phyloP scores from a whole-genome alignment of 345 rosid genomes.

The Dipteronia dyeriana region DNA sequence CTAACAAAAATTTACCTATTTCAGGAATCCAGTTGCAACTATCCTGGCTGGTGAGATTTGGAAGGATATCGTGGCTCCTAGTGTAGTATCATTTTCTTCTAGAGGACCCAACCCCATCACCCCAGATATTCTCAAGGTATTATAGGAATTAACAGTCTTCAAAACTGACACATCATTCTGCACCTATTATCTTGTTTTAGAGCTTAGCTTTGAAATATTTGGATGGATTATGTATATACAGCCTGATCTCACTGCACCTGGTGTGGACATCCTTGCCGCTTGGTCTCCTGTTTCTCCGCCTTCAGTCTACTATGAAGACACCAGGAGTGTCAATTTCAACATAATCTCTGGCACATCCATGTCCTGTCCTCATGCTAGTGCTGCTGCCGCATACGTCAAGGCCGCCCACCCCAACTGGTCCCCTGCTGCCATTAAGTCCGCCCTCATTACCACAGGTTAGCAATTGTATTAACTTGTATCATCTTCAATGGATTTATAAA shows the following conservation, averaged over 20 bases:
- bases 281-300: conserved; percentile 25
- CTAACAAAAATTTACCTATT: not conserved
- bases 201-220: not conserved
- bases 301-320: conserved; percentile 13
- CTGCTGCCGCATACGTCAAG: conserved; percentile 30
- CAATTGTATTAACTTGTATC: not conserved
- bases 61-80: conserved; percentile 28
- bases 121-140: conserved; percentile 30
- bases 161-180: not conserved
- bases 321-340: conserved; percentile 28
- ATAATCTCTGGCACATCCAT: conserved; percentile 37
- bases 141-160: not conserved
- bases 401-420: conserved; percentile 35
- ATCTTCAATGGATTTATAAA: no score
- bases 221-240: not conserved
- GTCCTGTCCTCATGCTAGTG: conserved; percentile 38
- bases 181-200: not conserved
- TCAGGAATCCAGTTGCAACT: conserved; percentile 26
- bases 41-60: conserved; percentile 15
- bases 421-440: conserved; percentile 33
- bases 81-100: conserved; percentile 31
- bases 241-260: conserved; percentile 37
- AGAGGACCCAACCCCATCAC: conserved; percentile 32
- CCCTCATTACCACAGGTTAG: conserved; percentile 34
- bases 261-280: conserved; percentile 34